Evolutionary conservation across 306 rosid species (phyloP), one percentile per base, ranked within the genome.

Genomic region (Quillaja saponaria): DNA sequence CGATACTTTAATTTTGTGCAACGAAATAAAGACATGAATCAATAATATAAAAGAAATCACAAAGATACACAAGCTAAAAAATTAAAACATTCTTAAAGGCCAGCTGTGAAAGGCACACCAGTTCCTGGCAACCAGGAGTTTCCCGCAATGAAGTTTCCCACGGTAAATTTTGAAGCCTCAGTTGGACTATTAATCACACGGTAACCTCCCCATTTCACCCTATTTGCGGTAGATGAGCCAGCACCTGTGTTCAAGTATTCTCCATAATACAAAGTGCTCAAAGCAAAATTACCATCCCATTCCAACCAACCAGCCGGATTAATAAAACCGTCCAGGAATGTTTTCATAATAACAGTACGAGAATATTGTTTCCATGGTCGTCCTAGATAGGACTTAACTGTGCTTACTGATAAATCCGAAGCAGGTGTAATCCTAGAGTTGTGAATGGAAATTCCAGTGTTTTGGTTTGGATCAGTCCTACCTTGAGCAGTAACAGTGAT

Each of bases 401-500:
- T 71, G 33, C 52, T 71, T 14, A 55, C 71, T 3, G 55, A 59
- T 0, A 82, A 65, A 51, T 77, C 85, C 0, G 85, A 78, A 10
- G 85, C 80, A 0, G 85, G 81, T 0, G 67, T 64, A 7, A 87
- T 76, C 50, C n/a, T 69, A 15, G 53, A 67, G 28, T 78, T 78
- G 42, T 84, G 86, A 59, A 87, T 78, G 4, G 84, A 75, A 70
- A 87, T 87, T 0, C 95, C 88, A 0, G 95, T 84, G 73, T 87
- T 87, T n/a, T 84, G 95, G 38, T 87, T 84, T 0, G 80, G 85
- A 13, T 87, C 91, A 0, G 83, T 67, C 34, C 94, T 48, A 0
- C 94, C 96, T 47, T 85, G 90, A 0, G 95, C 90, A 0, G 95
- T 89, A 59, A 78, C 19, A 0, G 96, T 86, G 68, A 73, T 86